Evolutionary conservation across 2,329 filamentous ascomycete genomes (phyloP).

Genomic region (Pseudogymnoascus sp.): DNA sequence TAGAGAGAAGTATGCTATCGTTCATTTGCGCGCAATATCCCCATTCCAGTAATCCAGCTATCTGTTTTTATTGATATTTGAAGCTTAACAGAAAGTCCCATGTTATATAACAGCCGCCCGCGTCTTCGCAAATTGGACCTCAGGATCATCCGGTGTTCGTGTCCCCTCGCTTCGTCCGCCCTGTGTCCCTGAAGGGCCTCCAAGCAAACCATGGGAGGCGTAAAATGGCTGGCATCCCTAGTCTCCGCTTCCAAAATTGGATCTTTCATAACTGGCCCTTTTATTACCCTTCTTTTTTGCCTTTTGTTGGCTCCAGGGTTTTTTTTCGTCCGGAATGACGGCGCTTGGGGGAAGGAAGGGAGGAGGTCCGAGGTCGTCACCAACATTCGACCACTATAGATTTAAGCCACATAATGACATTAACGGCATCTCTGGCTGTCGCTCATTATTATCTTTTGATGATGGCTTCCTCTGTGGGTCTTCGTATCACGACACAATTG

Average conservation of each 20-base stretch:
- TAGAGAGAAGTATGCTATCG: background rate
- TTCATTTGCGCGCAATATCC: background rate
- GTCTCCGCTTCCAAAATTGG: constrained; percentile 8
- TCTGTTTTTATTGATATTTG: background rate
- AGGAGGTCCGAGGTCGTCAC: constrained; percentile 3
- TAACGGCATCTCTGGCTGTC: background rate
- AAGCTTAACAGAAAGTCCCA: background rate
- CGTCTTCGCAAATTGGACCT: background rate
- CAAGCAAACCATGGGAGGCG: constrained; percentile 3
- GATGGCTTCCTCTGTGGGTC: constrained; percentile 1
- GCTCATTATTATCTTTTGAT: constrained; percentile 2
- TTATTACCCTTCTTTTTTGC: constrained; percentile 4
- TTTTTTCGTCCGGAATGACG: background rate
- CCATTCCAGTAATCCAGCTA: background rate
- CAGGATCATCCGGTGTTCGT: background rate
- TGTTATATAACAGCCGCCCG: constrained; percentile 3
- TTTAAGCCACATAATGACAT: constrained; percentile 4
- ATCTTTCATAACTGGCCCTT: constrained; percentile 1
- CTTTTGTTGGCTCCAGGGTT: background rate
- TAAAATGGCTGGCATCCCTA: background rate
- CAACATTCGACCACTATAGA: constrained; percentile 6
- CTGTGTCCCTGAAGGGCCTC: constrained; percentile 1
- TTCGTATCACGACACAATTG: background rate
- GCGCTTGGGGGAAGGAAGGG: background rate
- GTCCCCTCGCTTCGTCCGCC: constrained; percentile 1